Evolutionary conservation across 179 eudicot genomes (phyloP).

Genomic region (Spergularia azorica): DNA sequence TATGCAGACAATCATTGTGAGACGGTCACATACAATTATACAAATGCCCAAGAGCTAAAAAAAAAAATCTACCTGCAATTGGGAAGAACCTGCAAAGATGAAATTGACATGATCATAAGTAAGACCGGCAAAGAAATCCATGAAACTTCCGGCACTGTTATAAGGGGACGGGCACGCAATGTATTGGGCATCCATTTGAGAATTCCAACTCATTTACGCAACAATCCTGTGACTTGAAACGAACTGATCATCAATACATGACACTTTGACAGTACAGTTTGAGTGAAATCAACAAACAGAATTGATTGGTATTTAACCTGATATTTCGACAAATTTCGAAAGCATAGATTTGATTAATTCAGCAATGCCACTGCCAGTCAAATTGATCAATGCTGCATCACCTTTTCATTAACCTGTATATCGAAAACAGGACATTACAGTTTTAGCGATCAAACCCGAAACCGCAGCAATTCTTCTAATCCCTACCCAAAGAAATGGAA

Average conservation of each 20-base stretch:
- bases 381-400: conserved; percentile 22
- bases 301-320: conserved; percentile 20
- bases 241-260: neutral
- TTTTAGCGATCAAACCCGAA: neutral
- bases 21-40: neutral
- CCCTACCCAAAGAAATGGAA: neutral
- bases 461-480: neutral
- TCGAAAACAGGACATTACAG: neutral
- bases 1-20: neutral
- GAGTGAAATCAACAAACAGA: neutral
- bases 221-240: conserved; percentile 11
- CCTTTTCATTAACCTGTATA: conserved; percentile 26
- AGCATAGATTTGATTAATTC: conserved; percentile 18
- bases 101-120: conserved; percentile 89
- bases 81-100: conserved; percentile 65
- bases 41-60: neutral
- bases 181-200: conserved; percentile 58
- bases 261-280: neutral
- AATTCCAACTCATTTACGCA: conserved; percentile 66
- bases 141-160: conserved; percentile 69
- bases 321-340: conserved; percentile 23
- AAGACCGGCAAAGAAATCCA: conserved; percentile 89
- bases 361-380: neutral
- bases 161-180: conserved; percentile 49
- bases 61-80: conserved; percentile 49